Conservation (phyloP, 495 filamentous ascomycete species). For the Schizothecium vesticola region DNA sequence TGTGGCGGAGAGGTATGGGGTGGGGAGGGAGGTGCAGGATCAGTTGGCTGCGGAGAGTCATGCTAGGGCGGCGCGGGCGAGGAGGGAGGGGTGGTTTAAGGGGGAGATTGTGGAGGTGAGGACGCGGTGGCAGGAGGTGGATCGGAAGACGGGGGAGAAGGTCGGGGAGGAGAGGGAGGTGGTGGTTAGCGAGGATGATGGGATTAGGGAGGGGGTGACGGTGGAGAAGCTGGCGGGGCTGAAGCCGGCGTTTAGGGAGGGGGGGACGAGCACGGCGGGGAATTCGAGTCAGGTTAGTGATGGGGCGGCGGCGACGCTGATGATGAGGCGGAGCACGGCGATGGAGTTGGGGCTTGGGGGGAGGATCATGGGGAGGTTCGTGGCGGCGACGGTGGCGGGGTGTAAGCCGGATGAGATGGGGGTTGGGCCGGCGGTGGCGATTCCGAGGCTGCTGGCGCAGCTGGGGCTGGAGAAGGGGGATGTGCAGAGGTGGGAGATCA, state of each 20-base stretch:
- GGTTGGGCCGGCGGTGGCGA: conserved; percentile 77
- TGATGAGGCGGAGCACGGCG: conserved; percentile 84
- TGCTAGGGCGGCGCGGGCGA: conserved; percentile 61
- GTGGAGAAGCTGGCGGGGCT: conserved; percentile 67
- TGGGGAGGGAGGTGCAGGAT: conserved; percentile 75
- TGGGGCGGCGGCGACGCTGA: conserved; percentile 73
- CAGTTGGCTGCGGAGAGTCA: conserved; percentile 73
- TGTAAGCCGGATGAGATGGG: conserved; percentile 91
- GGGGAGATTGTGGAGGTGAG: conserved; percentile 73
- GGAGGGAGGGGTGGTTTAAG: conserved; percentile 63
- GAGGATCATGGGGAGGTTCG: conserved; percentile 74
- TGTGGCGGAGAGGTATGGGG: conserved; percentile 69
- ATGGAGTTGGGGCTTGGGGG: conserved; percentile 61
- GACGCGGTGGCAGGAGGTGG: conserved; percentile 58
- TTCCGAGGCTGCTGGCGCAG: conserved; percentile 68
- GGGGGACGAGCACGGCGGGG: conserved; percentile 75
- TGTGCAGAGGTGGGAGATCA: conserved; percentile 90
- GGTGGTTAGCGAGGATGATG: conserved; percentile 71
- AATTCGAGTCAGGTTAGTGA: conserved; percentile 85
- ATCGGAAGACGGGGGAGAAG: conserved; percentile 51
- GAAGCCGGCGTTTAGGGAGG: conserved; percentile 74
- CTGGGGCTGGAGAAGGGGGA: conserved; percentile 61
- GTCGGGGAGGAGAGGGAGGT: conserved; percentile 44
- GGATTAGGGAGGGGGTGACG: conserved; percentile 62
- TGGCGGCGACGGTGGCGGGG: conserved; percentile 64